Evolutionary conservation across 2,329 filamentous ascomycete genomes (phyloP).

Genomic region (Blastomyces emzantsi): DNA sequence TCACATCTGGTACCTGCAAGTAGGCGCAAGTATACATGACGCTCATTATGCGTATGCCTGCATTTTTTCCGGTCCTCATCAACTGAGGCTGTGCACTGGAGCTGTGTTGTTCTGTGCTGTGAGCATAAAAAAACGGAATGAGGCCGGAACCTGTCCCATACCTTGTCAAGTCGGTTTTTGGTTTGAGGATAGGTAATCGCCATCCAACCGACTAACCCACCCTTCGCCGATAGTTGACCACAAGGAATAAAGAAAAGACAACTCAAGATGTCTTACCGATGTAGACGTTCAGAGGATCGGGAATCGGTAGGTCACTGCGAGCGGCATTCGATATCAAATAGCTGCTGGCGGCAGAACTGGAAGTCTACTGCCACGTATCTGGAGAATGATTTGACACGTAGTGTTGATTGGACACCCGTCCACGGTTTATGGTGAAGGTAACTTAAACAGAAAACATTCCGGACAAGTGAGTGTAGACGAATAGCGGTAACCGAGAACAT

Average conservation of each 20-base stretch:
- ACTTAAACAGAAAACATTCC: not conserved
- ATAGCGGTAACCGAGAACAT: not conserved
- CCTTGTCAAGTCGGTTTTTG: not conserved
- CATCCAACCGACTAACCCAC: not conserved
- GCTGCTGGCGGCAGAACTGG: not conserved
- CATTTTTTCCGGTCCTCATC: not conserved
- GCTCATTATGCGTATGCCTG: not conserved
- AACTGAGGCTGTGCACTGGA: not conserved
- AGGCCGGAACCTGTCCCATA: slow-evolving; percentile 1
- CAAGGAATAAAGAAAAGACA: not conserved
- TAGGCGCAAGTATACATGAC: not conserved
- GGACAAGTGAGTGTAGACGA: not conserved
- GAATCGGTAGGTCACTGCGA: not conserved
- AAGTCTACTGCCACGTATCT: not conserved
- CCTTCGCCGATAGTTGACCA: not conserved
- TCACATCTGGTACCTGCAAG: not conserved
- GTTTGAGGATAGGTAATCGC: not conserved
- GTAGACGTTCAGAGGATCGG: not conserved
- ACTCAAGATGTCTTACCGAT: not conserved
- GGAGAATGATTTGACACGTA: not conserved
- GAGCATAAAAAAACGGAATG: not conserved
- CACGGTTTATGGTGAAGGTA: not conserved
- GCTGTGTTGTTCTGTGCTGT: too few species aligned
- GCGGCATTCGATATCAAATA: not conserved
- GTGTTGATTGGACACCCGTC: not conserved